Base-by-base conservation (phyloP, 208 protist species). In the Leishmania tarentolae region DNA sequence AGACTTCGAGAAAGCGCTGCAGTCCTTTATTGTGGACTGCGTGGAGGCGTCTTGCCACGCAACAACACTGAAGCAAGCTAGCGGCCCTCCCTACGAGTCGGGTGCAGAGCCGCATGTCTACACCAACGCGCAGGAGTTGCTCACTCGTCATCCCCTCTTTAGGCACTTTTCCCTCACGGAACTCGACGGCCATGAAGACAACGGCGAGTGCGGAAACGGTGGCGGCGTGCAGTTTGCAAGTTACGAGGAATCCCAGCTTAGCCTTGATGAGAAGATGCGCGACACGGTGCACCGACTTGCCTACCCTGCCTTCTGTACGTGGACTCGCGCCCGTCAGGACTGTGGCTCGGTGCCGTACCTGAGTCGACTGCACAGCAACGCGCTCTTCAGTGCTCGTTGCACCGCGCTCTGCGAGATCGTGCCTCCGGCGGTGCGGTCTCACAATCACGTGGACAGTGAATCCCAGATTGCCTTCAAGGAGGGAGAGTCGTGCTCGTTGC, bases 301-400 rank as follows among this genome's bases (percentile, higher is more conserved):
- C 31, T 95, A 94, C 69, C 90, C 91, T 4, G 87, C 93, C 35
- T 92, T 88, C 68, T 80, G 42, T 19, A 75, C 79, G 8, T 82
- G 87, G 70, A 75, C 86, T 28, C 71, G 47, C 28, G 75, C 83
- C 17, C 77, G 81, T 28, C 66, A 76, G 24, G 44, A 80, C 28
- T 92, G 88, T 63, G 91, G 91, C 21, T 90, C 90, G 13, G 74
- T 80, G 13, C 89, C 89, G 53, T 86, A 91, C 61, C 50, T 95
- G 3, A 50, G 77, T 17, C 83, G 93, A 5, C 68, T 92, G 37
- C 89, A 92, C 63, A 81, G 88, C 61, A 96, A 96, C 70, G 88
- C 93, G 28, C 84, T 96, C 59, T 94, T 92, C 50, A 52, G 79
- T 5, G 84, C 82, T 17, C 74, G 84, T 44, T 90, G 81, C 83